These are phyloP conservation scores for Phytophthora megakarya DNA, from an alignment of 352 stramenopile species.

Conservation along the genomic window DNA sequence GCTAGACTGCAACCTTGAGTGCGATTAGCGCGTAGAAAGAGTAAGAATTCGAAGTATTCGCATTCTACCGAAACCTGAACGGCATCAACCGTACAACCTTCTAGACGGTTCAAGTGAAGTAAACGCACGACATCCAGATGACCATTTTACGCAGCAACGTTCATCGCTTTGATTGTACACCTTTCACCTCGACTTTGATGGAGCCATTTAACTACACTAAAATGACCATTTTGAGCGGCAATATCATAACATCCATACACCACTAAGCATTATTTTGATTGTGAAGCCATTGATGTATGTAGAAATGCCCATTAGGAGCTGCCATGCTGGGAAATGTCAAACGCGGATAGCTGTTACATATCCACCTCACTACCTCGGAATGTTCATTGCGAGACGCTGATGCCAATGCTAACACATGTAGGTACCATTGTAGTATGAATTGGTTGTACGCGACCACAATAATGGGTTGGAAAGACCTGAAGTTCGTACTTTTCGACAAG, in stretches of 20 bases:
- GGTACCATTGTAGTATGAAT: constrained; percentile 18
- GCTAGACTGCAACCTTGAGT: neutral
- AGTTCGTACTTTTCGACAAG: constrained; percentile 10
- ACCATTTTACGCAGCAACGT: neutral
- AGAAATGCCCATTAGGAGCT: constrained; percentile 13
- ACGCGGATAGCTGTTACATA: constrained; percentile 6
- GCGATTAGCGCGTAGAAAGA: constrained; percentile 4
- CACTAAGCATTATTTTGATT: constrained; percentile 1
- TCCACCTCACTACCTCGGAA: constrained; percentile 17
- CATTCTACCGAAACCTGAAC: constrained; percentile 8
- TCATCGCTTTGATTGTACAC: constrained; percentile 1
- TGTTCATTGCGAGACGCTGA: constrained; percentile 1
- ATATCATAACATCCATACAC: constrained; percentile 12
- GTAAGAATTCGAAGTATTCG: constrained; percentile 14
- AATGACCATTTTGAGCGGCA: constrained; percentile 21
- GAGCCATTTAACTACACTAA: constrained; percentile 24
- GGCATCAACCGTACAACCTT: constrained; percentile 6
- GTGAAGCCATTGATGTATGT: constrained; percentile 22
- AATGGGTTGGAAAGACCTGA: constrained; percentile 6
- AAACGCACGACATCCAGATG: constrained; percentile 1
- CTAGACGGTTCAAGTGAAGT: constrained; percentile 1
- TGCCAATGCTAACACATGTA: constrained; percentile 9
- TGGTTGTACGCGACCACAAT: neutral
- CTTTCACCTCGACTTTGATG: neutral
- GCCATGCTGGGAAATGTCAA: neutral